Percentiles rank a stretch among this genome's conserved stretches.
Evolutionary conservation across 345 rosid species (phyloP).

Genomic region (Salix caprea): DNA sequence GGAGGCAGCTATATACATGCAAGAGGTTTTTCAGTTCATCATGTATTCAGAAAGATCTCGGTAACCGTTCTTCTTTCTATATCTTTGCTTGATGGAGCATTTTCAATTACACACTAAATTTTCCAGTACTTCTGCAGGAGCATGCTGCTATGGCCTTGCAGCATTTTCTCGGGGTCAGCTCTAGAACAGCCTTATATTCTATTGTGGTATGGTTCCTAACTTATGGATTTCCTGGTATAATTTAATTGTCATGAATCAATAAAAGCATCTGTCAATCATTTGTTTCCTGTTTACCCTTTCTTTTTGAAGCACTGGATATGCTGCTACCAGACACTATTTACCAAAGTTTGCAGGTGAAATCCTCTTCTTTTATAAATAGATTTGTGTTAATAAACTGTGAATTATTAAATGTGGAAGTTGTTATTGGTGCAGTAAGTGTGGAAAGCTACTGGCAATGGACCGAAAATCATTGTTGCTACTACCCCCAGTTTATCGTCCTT

Average conservation of each 20-base stretch:
- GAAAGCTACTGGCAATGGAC: conserved; percentile 67
- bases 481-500: conserved; percentile 29
- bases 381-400: not conserved
- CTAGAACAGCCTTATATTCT: conserved; percentile 54
- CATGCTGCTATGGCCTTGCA: conserved; percentile 74
- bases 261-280: not conserved
- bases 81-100: not conserved
- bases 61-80: conserved; percentile 32
- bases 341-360: conserved; percentile 65
- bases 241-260: not conserved
- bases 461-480: conserved; percentile 37
- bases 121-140: conserved; percentile 42
- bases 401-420: not conserved
- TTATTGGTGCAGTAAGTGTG: conserved; percentile 59
- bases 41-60: conserved; percentile 65
- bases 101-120: conserved; percentile 9
- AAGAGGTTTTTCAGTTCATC: conserved; percentile 66
- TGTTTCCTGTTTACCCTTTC: conserved; percentile 3
- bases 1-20: conserved; percentile 87
- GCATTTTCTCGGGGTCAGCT: conserved; percentile 57
- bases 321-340: conserved; percentile 67
- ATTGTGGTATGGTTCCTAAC: conserved; percentile 55
- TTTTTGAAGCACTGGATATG: conserved; percentile 69
- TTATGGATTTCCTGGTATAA: not conserved
- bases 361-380: conserved; percentile 4